A percentile compares a stretch with the other conserved stretches of the same genome.
These are phyloP conservation scores for Corchorus capsularis DNA, from an alignment of 345 rosid species.

Conservation along the genomic window DNA sequence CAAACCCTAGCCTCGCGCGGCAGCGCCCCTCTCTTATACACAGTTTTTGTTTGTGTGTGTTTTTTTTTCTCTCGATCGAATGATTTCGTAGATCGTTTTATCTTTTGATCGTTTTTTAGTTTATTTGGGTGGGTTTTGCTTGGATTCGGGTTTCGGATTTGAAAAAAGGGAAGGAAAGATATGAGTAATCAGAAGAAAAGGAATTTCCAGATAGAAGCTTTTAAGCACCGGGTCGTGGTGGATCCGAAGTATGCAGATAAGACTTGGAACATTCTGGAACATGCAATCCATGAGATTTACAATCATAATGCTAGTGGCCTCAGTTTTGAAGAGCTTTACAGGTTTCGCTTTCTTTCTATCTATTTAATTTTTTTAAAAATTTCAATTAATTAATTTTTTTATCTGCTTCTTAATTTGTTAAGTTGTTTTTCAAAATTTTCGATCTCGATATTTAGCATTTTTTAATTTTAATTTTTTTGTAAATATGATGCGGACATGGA, in stretches of 20 bases:
- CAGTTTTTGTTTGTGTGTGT: neutral
- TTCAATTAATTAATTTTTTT: neutral
- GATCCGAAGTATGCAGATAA: conserved; percentile 98
- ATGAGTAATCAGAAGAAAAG: conserved; percentile 99
- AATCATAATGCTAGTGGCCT: conserved; percentile 98
- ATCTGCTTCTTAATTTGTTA: neutral
- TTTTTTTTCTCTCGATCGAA: neutral
- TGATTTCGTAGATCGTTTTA: neutral
- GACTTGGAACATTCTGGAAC: conserved; percentile 97
- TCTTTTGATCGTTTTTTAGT: neutral
- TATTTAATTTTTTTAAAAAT: neutral
- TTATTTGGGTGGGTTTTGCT: neutral
- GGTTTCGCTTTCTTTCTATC: conserved; percentile 36
- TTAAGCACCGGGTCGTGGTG: conserved; percentile 95
- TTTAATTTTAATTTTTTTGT: neutral
- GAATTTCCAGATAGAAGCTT: conserved; percentile 98
- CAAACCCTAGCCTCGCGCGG: neutral
- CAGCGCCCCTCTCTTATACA: neutral
- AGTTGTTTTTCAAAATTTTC: neutral
- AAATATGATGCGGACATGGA: neutral
- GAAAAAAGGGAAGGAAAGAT: conserved; percentile 16
- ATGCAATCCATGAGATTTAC: conserved; percentile 97
- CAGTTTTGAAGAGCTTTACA: conserved; percentile 96
- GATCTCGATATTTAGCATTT: neutral
- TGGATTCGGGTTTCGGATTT: conserved; percentile 20